Evolutionary conservation across 306 rosid species (phyloP), one percentile per base, ranked within the genome.

Genomic region (Cucumis hystrix): DNA sequence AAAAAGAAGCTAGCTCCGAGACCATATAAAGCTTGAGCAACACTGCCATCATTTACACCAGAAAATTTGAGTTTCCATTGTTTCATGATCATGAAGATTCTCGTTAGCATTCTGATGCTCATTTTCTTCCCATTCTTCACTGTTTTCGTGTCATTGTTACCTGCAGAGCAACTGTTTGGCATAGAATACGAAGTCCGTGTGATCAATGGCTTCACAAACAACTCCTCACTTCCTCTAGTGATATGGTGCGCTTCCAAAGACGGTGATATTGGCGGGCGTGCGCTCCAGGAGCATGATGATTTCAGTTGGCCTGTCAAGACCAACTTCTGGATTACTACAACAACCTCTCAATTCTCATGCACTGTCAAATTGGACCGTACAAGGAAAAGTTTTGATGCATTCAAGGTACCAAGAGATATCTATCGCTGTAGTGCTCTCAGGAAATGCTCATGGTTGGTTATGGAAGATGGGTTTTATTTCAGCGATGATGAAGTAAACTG

Each of bases 191-290:
- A 88, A 25, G 88, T 93, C 6, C 82, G 92, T 16, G 93, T 91
- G 64, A 79, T 87, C 57, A 93, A 91, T 17, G 98, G 97, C n/a
- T 93, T 93, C 90, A 80, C 86, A 0, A 80, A 87, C 85, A 93
- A 93, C 72, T 87, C 93, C 0, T 93, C 98, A 1, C 70, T 87
- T 77, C 97, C 98, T 35, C 74, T 93, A 51, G 94, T 93, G 8
- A 87, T 93, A 6, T 93, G 98, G 98, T 93, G 98, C 33, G 65
- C 93, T 0, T 91, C 97, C 0, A 80, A 84, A 63, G 86, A 89
- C 54, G 72, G 77, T n/a, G 96, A 91, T 69, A 83, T 93, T 0
- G 98, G 98, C 1, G 97, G 98, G 3, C 87, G 98, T 3, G 98
- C 97, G 1, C 84, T 93, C 8, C 98, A 93, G 56, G 97, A 93